These are phyloP conservation scores for Penicillium hordei DNA, from an alignment of 2,329 filamentous ascomycete genomes.

Conservation along the genomic window DNA sequence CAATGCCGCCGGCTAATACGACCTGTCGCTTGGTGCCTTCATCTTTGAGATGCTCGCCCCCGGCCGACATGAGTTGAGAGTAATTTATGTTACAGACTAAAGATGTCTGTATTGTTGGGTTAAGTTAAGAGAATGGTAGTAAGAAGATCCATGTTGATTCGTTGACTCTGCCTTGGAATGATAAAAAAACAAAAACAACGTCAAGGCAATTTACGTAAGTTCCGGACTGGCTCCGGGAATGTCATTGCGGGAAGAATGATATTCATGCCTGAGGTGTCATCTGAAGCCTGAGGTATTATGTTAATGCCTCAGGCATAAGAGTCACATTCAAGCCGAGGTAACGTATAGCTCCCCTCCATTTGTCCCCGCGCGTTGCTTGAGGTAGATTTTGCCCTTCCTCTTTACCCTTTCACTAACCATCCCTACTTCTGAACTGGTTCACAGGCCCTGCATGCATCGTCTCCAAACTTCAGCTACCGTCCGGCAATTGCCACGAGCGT, in stretches of 20 bases:
- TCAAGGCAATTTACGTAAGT: conserved; percentile 21
- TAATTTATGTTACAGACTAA: conserved; percentile 14
- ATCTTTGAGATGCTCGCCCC: conserved; percentile 66
- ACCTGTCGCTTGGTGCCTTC: conserved; percentile 69
- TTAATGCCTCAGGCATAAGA: background rate
- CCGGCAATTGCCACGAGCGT: conserved; percentile 11
- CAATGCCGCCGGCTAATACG: conserved; percentile 64
- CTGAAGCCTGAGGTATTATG: no score
- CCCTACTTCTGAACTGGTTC: background rate
- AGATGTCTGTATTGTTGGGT: background rate
- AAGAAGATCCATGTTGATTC: conserved; percentile 6
- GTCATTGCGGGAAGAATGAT: background rate
- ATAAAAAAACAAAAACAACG: conserved; percentile 8
- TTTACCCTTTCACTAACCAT: background rate
- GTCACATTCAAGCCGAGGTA: conserved; percentile 3
- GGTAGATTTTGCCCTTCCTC: background rate
- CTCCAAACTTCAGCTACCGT: background rate
- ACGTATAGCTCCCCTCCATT: background rate
- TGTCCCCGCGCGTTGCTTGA: background rate
- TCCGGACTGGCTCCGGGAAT: background rate
- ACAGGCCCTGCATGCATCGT: conserved; percentile 8
- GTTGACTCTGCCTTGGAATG: conserved; percentile 13
- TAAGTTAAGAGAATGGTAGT: background rate
- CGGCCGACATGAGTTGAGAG: conserved; percentile 61
- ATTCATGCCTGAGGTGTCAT: background rate